Conservation (phyloP, 768 basidiomycete genomes). For the Termitomyces sp. region DNA sequence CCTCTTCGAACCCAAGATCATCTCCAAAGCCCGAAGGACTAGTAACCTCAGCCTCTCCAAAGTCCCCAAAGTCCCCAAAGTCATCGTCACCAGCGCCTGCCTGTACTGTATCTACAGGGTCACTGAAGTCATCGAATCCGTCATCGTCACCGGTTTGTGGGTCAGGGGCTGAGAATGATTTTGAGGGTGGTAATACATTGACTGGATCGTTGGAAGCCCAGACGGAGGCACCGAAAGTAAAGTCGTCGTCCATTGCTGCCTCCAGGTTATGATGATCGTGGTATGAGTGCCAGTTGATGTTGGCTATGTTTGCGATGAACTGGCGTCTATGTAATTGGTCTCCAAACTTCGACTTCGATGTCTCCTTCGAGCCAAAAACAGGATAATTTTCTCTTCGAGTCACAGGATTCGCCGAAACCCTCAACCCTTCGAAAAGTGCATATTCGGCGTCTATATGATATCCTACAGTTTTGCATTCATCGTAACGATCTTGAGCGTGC, state of each 20-base stretch:
- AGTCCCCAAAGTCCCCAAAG: constrained; percentile 87
- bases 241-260: constrained; percentile 62
- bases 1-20: constrained; percentile 30
- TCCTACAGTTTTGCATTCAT: constrained; percentile 69
- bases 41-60: constrained; percentile 56
- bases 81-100: constrained; percentile 64
- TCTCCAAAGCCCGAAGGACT: constrained; percentile 32
- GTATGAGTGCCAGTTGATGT: constrained; percentile 19
- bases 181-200: constrained; percentile 24
- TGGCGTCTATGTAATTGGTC: too few relatives aligned
- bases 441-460: constrained; percentile 69
- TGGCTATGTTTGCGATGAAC: constrained; percentile 13
- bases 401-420: constrained; percentile 45
- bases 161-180: constrained; percentile 18
- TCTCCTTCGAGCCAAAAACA: constrained; percentile 17
- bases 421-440: constrained; percentile 63
- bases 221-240: constrained; percentile 68
- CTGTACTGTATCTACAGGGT: constrained; percentile 38
- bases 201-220: constrained; percentile 54
- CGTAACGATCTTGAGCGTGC: constrained; percentile 63
- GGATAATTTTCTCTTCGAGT: constrained; percentile 58
- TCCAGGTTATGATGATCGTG: constrained; percentile 11
- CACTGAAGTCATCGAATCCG: constrained; percentile 56
- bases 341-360: too few relatives aligned
- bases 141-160: constrained; percentile 29